These are phyloP conservation scores for Bretziella fagacearum DNA, from an alignment of 2,329 filamentous ascomycete genomes.

Conservation along the genomic window DNA sequence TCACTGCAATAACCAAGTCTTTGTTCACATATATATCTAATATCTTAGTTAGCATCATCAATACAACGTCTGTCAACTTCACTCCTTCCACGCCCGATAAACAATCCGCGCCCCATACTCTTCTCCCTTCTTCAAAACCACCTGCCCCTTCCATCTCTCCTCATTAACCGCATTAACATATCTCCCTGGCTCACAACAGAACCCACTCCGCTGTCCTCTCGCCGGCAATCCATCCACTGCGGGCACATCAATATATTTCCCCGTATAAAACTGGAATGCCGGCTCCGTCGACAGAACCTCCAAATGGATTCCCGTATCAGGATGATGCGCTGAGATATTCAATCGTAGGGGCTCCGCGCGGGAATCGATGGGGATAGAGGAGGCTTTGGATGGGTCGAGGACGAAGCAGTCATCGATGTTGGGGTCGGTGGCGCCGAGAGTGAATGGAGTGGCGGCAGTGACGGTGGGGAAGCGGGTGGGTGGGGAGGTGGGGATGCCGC, in stretches of 20 bases:
- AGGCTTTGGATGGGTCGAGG: conserved; percentile 36
- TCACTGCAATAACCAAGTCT: not conserved
- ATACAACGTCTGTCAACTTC: conserved; percentile 14
- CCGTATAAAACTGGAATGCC: conserved; percentile 93
- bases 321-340: conserved; percentile 57
- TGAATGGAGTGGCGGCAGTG: conserved; percentile 49
- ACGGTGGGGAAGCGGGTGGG: conserved; percentile 50
- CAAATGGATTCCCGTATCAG: conserved; percentile 58
- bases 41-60: too few relatives aligned
- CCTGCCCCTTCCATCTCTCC: conserved; percentile 61
- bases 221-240: conserved; percentile 44
- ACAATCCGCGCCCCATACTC: conserved; percentile 66
- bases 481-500: conserved; percentile 46
- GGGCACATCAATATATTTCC: conserved; percentile 65
- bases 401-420: conserved; percentile 86
- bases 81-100: conserved; percentile 70
- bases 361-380: conserved; percentile 46
- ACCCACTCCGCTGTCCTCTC: conserved; percentile 52
- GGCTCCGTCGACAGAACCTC: conserved; percentile 86
- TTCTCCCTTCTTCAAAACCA: conserved; percentile 68
- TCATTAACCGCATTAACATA: conserved; percentile 81
- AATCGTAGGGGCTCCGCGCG: conserved; percentile 42
- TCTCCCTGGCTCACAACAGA: conserved; percentile 83
- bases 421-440: conserved; percentile 51
- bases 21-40: not conserved